These are phyloP conservation scores for Pseudocohnilembus persalinus DNA, from an alignment of 169 alveolate species.

Conservation along the genomic window DNA sequence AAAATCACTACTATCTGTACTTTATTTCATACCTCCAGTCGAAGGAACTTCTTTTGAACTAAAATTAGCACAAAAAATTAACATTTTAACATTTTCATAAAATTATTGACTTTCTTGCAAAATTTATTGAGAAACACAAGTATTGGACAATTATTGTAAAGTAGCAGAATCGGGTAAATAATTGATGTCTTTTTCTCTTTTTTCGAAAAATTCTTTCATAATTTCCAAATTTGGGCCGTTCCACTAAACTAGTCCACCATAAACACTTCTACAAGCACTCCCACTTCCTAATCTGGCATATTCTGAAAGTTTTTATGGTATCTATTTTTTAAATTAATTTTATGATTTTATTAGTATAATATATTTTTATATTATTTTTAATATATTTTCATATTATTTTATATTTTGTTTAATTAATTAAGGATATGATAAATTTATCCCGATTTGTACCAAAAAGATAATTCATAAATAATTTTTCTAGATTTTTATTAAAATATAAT, in stretches of 20 bases:
- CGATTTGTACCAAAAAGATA: no score
- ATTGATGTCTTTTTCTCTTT: slow-evolving; percentile 9
- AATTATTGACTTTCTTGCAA: background rate
- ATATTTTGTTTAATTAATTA: no score
- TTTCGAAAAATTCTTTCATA: background rate
- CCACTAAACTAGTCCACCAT: slow-evolving; percentile 84
- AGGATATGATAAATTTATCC: no score
- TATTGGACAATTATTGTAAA: slow-evolving; percentile 39
- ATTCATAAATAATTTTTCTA: no score
- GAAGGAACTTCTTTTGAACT: slow-evolving; percentile 68
- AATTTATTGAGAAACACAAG: background rate
- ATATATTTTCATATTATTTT: no score
- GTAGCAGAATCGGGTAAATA: slow-evolving; percentile 35
- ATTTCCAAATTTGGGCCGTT: slow-evolving; percentile 49
- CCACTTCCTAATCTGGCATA: slow-evolving; percentile 86
- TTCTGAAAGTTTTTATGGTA: slow-evolving; percentile 30
- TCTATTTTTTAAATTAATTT: slow-evolving; percentile 22
- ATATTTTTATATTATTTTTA: background rate
- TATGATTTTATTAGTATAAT: background rate
- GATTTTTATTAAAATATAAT: no score
- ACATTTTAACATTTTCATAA: slow-evolving; percentile 26
- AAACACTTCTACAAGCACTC: slow-evolving; percentile 81
- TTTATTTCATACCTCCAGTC: slow-evolving; percentile 77
- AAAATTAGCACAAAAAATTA: slow-evolving; percentile 43
- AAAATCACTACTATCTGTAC: slow-evolving; percentile 62